Conservation (phyloP, 495 filamentous ascomycete species). For the Aspergillus steynii region DNA sequence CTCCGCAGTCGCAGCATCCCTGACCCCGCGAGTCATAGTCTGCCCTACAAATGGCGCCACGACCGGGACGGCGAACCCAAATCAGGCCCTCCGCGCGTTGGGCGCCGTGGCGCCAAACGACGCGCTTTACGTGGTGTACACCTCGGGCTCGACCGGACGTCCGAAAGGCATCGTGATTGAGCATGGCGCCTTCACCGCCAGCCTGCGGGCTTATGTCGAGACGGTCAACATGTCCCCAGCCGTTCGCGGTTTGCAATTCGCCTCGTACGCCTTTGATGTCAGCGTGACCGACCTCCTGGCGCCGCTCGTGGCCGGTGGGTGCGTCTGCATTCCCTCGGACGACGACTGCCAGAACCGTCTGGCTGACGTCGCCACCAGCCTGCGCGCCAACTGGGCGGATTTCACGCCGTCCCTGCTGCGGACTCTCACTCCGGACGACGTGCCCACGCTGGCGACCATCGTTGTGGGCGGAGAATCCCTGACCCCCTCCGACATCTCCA, state of each 20-base stretch:
- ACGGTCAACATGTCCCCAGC: slow-evolving; percentile 20
- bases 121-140: slow-evolving; percentile 32
- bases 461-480: slow-evolving; percentile 29
- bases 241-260: slow-evolving; percentile 29
- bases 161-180: slow-evolving; percentile 40
- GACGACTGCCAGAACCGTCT: slow-evolving; percentile 32
- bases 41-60: not conserved
- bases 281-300: slow-evolving; percentile 59
- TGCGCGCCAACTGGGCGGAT: slow-evolving; percentile 25
- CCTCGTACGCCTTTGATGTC: slow-evolving; percentile 32
- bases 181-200: slow-evolving; percentile 24
- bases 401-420: slow-evolving; percentile 34
- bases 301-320: slow-evolving; percentile 55
- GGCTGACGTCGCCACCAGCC: slow-evolving; percentile 21
- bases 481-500: slow-evolving; percentile 4
- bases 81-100: not conserved
- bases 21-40: slow-evolving; percentile 2
- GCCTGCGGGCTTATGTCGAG: slow-evolving; percentile 11
- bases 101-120: slow-evolving; percentile 7
- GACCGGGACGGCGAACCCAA: not conserved
- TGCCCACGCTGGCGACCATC: slow-evolving; percentile 26
- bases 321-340: slow-evolving; percentile 57
- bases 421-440: slow-evolving; percentile 17
- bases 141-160: slow-evolving; percentile 40
- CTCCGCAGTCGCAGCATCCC: too few species aligned